Evolutionary conservation across 75 land plant genomes (phyloP), one percentile per base, ranked within the genome.

Genomic region (Cupressus sempervirens): DNA sequence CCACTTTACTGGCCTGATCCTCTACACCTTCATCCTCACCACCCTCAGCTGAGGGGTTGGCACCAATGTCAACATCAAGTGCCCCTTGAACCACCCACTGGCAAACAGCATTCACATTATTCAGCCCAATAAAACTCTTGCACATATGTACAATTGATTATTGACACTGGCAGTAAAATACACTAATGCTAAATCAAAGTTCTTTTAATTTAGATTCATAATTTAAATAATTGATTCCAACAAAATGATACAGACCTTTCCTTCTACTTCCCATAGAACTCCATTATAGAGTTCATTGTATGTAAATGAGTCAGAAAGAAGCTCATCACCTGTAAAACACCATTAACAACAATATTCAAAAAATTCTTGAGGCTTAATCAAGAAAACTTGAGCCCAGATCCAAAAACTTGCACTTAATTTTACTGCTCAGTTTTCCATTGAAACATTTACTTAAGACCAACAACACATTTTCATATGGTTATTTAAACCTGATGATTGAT

Each of bases 71-170:
- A 36, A 93, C 94, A 81, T 95, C 91, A 43, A 94, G 86, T 15
- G 97, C 91, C 14, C 98, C 97, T 88, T 91, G 86, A 26, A 95
- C 95, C 58, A 96, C 95, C 98, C 98, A 96, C 95, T 95, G 93
- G 70, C 75, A 84, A 87, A 86, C 9, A 26, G 46, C 54, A 76
- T 84, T 43, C 54, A 48, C 46, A 40, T 18, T 13, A 79, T 43
- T 41, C 81, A 56, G 62, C 77, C 0, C 38, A 3, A 75, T 36
- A 0, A 75, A 1, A 43, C 23, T 41, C 16, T 45, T 53, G 82
- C 35, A 43, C 26, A 7, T 20, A 67, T 50, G 26, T 7, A 75
- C 32, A 82, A 70, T 58, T 2, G 4, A 26, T 43, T 54, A 29
- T 45, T 29, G n/a, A 45, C 16, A n/a, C 83, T 41, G 10, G n/a